Base-by-base conservation (phyloP, 73 alveolate species). In the Tetrahymena elliotti region DNA sequence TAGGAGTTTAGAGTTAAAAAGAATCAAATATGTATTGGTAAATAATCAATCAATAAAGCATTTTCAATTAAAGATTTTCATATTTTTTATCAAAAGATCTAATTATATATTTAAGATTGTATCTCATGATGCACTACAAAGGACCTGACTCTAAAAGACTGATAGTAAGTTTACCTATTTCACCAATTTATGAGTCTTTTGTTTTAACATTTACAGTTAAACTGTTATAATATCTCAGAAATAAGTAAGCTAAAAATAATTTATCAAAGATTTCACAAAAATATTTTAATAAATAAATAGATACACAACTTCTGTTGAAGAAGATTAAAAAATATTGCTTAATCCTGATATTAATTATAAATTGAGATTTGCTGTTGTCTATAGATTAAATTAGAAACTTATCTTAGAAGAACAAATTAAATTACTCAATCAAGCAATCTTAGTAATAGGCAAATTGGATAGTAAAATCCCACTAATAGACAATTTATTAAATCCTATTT, bases 31-130 rank as follows among this genome's bases (percentile, higher is more conserved):
- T 84, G 93, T 35, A 88, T 84, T 39, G 96, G 88, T 68, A 68
- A 68, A 68, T 18, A n/a, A 20, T 13, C 11, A 13, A 4, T 53
- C 8, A 40, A 40, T 10, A 40, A 8, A 10, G 15, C 15, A 40
- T 10, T 10, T 15, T 40, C 15, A 40, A 40, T 15, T 10, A 40
- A 40, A 15, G 8, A 10, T 40, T 40, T 40, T 40, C 54, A 10
- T 10, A 40, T 10, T 10, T 10, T 10, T 15, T 10, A 40, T 40
- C 15, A 40, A 10, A 10, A 68, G 88, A 94, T 15, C 53, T 94
- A n/a, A 38, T 94, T 4, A 94, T 94, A 94, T 94, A 94, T 94
- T 35, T 94, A 38, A 94, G 96, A 52, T 83, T 94, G 22, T 94
- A 94, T 88, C 93, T 94, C 27, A 94, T 94, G 96, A 53, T 94